Base-by-base conservation (phyloP, 2,329 filamentous ascomycete species). In the Aspergillus sergii region DNA sequence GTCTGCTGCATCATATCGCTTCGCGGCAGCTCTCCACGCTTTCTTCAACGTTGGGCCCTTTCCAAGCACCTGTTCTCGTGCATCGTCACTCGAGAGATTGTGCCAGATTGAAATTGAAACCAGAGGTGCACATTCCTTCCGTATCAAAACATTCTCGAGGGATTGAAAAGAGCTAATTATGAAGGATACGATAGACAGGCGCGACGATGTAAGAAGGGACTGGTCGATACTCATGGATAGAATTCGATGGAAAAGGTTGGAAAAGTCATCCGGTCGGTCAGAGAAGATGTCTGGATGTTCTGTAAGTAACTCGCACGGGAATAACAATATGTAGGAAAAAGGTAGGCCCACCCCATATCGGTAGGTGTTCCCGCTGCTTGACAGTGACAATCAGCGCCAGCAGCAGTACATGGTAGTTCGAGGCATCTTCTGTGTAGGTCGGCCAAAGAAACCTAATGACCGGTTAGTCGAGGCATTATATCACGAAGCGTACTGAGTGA, bases 21-120 rank as follows among this genome's bases (percentile, higher is more conserved):
- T 97, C 23, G 84, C 85, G 1, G 93, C 86, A 10, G 94, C 93
- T 71, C 93, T 89, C 95, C 95, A 99, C 57, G 93, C 90, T 76
- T 97, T 98, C 75, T 88, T 89, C 71, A 96, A 79, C 67, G 92
- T 89, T n/a, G 87, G 80, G 54, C 87, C 86, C 69, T 91, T 89
- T 50, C 92, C 88, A 34, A 99, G 84, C 60, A 89, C 87, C 39
- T 82, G 82, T 60, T 96, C 92, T 68, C 93, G 87, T 66, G 89
- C 86, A 63, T 86, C 84, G 39, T 96, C 93, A 61, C 86, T 91
- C 34, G 92, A 91, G 43, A 99, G 81, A 74, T 97, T 96, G 73
- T 98, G 92, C 95, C 95, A 99, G 71, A 95, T 93, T 1, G 92
- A 90, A 71, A 99, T 97, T 14, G 93, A 95, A 23, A 99, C 94